Percentiles rank a stretch among this genome's conserved stretches.
Evolutionary conservation across 2,329 filamentous ascomycete species (phyloP).

Genomic region (Colletotrichum limetticola): DNA sequence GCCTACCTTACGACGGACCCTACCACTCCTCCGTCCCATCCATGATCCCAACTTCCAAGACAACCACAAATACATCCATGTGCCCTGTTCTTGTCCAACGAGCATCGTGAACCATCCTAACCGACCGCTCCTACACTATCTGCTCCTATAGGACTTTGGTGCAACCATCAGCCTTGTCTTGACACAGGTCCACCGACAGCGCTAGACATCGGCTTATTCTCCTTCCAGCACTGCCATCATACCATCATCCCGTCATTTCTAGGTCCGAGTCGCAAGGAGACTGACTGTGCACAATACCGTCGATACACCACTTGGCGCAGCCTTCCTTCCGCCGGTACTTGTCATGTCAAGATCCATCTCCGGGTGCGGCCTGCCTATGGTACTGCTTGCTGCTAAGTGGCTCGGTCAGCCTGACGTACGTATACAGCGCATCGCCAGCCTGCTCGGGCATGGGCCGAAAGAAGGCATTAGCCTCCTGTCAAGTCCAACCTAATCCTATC

Average conservation of each 20-base stretch:
- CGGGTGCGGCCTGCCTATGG: not conserved
- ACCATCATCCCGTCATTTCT: not conserved
- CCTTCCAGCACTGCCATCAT: slow-evolving; percentile 34
- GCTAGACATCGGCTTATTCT: slow-evolving; percentile 22
- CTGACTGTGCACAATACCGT: not conserved
- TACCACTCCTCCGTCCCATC: not conserved
- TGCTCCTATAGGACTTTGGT: not conserved
- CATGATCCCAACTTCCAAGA: slow-evolving; percentile 11
- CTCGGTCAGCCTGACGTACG: slow-evolving; percentile 12
- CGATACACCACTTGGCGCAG: not conserved
- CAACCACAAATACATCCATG: slow-evolving; percentile 4
- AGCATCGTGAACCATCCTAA: not conserved
- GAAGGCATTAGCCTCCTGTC: not conserved
- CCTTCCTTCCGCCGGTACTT: not conserved
- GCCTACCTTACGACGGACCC: not conserved
- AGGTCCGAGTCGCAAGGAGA: not conserved
- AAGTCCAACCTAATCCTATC: slow-evolving; percentile 1
- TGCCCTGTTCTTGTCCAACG: slow-evolving; percentile 3
- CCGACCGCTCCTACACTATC: not conserved
- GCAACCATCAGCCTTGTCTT: not conserved
- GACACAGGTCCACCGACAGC: slow-evolving; percentile 10
- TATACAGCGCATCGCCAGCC: slow-evolving; percentile 2
- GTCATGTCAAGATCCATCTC: not conserved
- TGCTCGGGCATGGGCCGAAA: slow-evolving; percentile 16
- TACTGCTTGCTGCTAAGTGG: not conserved